These are phyloP conservation scores for Tillandsia fasciculata DNA, from an alignment of 176 grass and related monocot species.

Conservation along the genomic window DNA sequence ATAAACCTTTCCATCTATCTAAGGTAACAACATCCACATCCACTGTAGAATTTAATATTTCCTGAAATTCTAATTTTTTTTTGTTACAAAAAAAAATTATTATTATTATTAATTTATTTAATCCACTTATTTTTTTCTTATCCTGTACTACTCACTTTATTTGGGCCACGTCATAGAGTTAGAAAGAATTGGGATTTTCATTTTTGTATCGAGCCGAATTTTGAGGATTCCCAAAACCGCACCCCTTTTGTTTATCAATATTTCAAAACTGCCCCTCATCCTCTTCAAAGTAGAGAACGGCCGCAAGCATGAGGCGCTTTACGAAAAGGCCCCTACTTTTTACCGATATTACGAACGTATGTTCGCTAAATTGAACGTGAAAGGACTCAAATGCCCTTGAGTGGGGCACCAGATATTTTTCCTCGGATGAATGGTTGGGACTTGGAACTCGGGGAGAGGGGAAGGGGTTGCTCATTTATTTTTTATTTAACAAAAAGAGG, in stretches of 20 bases:
- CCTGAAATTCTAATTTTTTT: neutral
- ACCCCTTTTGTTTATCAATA: neutral
- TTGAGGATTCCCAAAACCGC: neutral
- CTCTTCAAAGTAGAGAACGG: neutral
- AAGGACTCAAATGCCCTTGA: neutral
- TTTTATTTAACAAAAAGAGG: too few relatives aligned
- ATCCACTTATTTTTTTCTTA: neutral
- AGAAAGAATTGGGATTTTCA: neutral
- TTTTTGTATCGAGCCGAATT: neutral
- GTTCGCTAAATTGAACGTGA: neutral
- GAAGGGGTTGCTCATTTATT: too few relatives aligned
- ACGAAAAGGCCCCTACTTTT: neutral
- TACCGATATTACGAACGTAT: too few relatives aligned
- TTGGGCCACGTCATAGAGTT: neutral
- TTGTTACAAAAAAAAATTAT: neutral
- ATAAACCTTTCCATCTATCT: conserved; percentile 4
- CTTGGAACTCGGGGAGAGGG: too few relatives aligned
- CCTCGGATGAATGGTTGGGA: too few relatives aligned
- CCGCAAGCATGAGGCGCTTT: neutral
- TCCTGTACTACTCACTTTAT: too few relatives aligned
- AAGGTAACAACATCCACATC: neutral
- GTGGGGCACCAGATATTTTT: too few relatives aligned
- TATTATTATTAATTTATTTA: neutral
- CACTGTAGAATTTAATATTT: neutral
- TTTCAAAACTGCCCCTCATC: neutral